Base-by-base conservation (phyloP, 768 basidiomycete genomes). In the Cystobasidium onofrii region DNA sequence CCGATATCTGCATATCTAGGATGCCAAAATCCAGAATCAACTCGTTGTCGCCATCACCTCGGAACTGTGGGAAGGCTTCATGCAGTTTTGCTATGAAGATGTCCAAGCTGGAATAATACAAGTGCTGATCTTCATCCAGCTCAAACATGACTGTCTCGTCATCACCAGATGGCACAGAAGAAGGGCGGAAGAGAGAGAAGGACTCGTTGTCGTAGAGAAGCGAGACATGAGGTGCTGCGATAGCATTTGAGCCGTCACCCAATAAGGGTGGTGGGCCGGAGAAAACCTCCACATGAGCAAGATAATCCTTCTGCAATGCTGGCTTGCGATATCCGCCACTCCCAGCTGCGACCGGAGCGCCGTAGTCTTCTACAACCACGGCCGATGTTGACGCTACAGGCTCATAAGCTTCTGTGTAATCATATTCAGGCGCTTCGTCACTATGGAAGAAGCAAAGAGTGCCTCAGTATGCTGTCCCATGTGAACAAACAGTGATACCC, bases 11-110 rank as follows among this genome's bases (percentile, higher is more conserved):
- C 52, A 79, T 70, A 1, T 76, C 78, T 13, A 78, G 74, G 25
- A 76, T 75, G 39, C 76, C 75, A 50, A 77, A 76, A 25, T 74
- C 66, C 39, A 79, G 73, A 2, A 78, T 76, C 9, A 79, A 52
- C 65, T 79, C 78, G n/a, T 76, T 76, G 29, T 76, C 61, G 0
- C 69, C 43, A 17, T 69, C 57, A 7, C 20, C 43, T 17, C 44
- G 52, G 25, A 76, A 34, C n/a, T 64, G 66, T 1, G 69, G 73
- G 44, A 79, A 75, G 17, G 64, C 23, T 10, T 60, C 55, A n/a
- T 76, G 74, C n/a, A 79, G 39, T 7, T 27, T 44, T 20, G 29
- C 66, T 50, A 79, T 74, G 20, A 79, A 31, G 29, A 17, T 1
- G 1, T 73, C 75, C 62, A 79, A 44, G 25, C 72, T 66, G 20